Percentiles rank a stretch among this genome's conserved stretches.
These are phyloP conservation scores for Nematodospora valgi DNA, from an alignment of 805 yeast species.

Conservation along the genomic window DNA sequence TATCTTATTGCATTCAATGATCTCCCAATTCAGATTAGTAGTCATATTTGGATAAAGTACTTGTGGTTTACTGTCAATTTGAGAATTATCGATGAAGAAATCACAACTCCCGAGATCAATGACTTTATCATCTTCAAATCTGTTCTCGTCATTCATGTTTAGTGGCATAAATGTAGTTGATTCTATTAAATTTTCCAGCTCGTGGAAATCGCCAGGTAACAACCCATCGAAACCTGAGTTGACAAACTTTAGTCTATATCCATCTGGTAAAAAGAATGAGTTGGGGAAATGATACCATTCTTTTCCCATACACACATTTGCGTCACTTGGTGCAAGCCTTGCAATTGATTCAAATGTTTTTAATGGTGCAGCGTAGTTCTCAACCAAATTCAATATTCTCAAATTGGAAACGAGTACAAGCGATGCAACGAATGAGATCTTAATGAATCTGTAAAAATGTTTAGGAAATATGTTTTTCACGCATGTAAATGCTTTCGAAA, in stretches of 20 bases:
- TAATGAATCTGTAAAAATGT: not conserved
- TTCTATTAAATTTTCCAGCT: conserved; percentile 20
- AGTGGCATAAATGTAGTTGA: conserved; percentile 49
- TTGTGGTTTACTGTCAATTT: conserved; percentile 22
- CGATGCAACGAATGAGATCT: conserved; percentile 1
- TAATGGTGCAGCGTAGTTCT: conserved; percentile 74
- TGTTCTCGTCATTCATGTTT: conserved; percentile 74
- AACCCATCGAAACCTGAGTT: conserved; percentile 81
- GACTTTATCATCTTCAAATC: conserved; percentile 59
- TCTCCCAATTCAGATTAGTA: conserved; percentile 40
- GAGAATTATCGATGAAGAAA: conserved; percentile 63
- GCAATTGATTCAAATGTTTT: conserved; percentile 43
- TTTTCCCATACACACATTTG: conserved; percentile 83
- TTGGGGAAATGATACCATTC: conserved; percentile 95
- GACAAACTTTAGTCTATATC: conserved; percentile 63
- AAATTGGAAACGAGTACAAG: conserved; percentile 26
- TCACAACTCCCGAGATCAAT: conserved; percentile 54
- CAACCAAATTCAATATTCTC: conserved; percentile 57
- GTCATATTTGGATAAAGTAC: conserved; percentile 22
- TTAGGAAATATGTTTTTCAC: not conserved
- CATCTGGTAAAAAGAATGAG: conserved; percentile 72
- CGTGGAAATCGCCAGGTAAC: conserved; percentile 82
- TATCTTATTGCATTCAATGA: conserved; percentile 45
- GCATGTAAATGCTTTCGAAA: conserved; percentile 14
- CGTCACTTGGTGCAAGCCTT: conserved; percentile 9